phyloP scores from a whole-genome alignment of 2,329 filamentous ascomycete species.

The Ascomycota sp. region DNA sequence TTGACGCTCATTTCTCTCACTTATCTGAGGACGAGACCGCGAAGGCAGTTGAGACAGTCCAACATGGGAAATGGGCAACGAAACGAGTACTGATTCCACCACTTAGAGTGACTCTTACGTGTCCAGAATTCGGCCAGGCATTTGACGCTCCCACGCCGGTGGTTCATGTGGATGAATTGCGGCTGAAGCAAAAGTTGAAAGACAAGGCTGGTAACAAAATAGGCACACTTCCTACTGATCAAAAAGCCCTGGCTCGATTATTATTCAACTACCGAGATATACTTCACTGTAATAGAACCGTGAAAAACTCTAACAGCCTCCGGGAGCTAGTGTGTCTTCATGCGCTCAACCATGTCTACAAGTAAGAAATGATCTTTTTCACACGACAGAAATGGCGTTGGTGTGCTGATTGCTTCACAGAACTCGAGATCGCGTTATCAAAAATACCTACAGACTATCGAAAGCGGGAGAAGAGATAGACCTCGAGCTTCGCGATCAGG shows the following conservation, averaged over 20 bases:
- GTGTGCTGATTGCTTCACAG: slow-evolving; percentile 12
- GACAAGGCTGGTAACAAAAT: slow-evolving; percentile 30
- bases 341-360: slow-evolving; percentile 76
- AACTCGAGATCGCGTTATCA: slow-evolving; percentile 74
- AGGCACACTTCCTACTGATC: slow-evolving; percentile 33
- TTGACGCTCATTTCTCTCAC: slow-evolving; percentile 56
- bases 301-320: slow-evolving; percentile 43
- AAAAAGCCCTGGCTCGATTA: slow-evolving; percentile 43
- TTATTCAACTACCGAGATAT: slow-evolving; percentile 70
- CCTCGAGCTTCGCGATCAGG: slow-evolving; percentile 69
- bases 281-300: slow-evolving; percentile 49
- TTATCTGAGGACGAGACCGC: slow-evolving; percentile 39
- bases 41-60: slow-evolving; percentile 26
- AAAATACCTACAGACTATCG: slow-evolving; percentile 65
- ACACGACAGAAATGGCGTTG: no score
- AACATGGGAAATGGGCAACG: slow-evolving; percentile 27
- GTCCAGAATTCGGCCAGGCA: slow-evolving; percentile 18
- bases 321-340: slow-evolving; percentile 60
- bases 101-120: slow-evolving; percentile 23
- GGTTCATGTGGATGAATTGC: slow-evolving; percentile 21
- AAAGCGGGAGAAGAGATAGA: slow-evolving; percentile 41
- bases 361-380: slow-evolving; percentile 24
- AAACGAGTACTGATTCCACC: slow-evolving; percentile 23
- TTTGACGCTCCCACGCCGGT: slow-evolving; percentile 13
- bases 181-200: slow-evolving; percentile 49